phyloP scores from a whole-genome alignment of 2,329 filamentous ascomycete species.

The Karstenula rhodostoma region DNA sequence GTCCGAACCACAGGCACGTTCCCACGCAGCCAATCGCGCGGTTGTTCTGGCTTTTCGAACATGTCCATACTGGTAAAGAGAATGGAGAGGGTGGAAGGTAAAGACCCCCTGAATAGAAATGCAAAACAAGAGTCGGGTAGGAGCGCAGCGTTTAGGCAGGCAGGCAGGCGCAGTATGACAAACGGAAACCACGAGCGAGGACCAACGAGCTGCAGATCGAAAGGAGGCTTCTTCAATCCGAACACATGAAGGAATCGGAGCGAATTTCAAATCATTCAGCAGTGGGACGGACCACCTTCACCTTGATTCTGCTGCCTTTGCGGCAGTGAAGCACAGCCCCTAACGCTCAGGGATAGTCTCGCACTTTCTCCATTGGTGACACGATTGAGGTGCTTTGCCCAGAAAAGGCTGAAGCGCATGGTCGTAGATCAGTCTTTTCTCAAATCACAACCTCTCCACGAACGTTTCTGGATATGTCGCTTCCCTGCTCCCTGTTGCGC shows the following conservation, averaged over 20 bases:
- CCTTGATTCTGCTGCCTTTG: not conserved
- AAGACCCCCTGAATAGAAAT: not conserved
- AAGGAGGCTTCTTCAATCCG: not conserved
- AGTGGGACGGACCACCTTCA: not conserved
- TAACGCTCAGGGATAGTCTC: not conserved
- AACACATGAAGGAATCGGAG: not conserved
- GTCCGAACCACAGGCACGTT: not conserved
- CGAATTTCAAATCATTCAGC: not conserved
- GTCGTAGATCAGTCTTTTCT: not conserved
- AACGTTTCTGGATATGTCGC: no score
- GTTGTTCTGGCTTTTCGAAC: not conserved
- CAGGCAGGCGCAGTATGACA: not conserved
- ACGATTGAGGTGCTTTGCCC: not conserved
- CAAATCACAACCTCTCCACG: no score
- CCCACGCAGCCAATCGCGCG: conserved; percentile 4
- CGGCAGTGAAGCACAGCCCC: not conserved
- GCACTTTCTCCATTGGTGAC: not conserved
- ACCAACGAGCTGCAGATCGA: not conserved
- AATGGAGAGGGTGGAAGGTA: not conserved
- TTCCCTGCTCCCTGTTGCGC: not conserved
- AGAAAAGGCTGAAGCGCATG: not conserved
- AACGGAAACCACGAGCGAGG: not conserved
- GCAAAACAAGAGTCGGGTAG: not conserved
- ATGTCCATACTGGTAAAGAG: not conserved
- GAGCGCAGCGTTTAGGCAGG: not conserved